These are phyloP conservation scores for Fraxinus xanthoxyloides DNA, from an alignment of 305 asterid genomes.

Conservation along the genomic window DNA sequence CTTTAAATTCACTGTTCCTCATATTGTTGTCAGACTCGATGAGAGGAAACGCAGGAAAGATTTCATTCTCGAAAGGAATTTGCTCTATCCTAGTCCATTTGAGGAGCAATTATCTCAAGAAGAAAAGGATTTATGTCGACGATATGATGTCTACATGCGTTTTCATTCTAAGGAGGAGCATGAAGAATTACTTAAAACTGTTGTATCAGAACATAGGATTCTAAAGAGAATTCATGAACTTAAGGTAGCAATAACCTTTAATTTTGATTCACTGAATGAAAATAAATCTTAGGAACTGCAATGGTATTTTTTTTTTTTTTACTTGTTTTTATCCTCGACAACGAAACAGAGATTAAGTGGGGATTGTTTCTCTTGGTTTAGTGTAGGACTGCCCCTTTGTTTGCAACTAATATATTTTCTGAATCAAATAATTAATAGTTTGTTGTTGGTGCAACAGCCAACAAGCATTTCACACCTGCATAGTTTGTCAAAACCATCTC, in stretches of 20 bases:
- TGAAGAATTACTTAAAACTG: slow-evolving; percentile 55
- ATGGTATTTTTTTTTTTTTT: not conserved
- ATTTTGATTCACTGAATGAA: not conserved
- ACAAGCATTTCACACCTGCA: not conserved
- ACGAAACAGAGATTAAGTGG: not conserved
- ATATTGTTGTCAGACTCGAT: slow-evolving; percentile 57
- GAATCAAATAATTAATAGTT: not conserved
- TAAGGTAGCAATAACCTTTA: slow-evolving; percentile 37
- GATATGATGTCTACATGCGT: slow-evolving; percentile 67
- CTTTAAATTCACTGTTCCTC: slow-evolving; percentile 9
- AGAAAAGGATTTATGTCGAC: slow-evolving; percentile 62
- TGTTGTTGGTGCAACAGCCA: not conserved
- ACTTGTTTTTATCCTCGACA: not conserved
- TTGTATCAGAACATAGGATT: slow-evolving; percentile 54
- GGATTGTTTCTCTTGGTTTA: not conserved
- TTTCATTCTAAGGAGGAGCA: slow-evolving; percentile 76
- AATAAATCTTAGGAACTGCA: not conserved
- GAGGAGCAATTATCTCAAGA: slow-evolving; percentile 51
- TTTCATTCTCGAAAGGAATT: slow-evolving; percentile 65
- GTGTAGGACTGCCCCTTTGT: not conserved
- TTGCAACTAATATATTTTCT: not conserved
- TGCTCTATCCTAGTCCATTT: slow-evolving; percentile 56
- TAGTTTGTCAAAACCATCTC: not conserved
- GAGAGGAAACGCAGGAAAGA: slow-evolving; percentile 82
- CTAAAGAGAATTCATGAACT: slow-evolving; percentile 61